Evolutionary conservation across 2,329 filamentous ascomycete species (phyloP).

Genomic region (Tothia fuscella): DNA sequence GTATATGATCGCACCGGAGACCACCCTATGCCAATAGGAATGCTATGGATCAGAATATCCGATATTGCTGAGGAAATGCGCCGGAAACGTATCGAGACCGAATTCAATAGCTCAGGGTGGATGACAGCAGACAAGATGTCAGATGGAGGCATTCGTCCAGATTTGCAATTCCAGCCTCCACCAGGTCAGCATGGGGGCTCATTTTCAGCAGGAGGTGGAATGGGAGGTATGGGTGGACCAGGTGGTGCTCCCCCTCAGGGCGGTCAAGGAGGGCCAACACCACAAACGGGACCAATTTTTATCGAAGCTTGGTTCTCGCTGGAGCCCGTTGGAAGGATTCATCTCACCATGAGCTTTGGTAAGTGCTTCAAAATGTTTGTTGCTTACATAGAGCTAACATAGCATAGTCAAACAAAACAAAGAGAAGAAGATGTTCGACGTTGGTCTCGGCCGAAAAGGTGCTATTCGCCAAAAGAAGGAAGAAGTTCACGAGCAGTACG

Average conservation of each 20-base stretch:
- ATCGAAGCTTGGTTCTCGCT: conserved; percentile 97
- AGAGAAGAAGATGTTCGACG: conserved; percentile 69
- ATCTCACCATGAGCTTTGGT: conserved; percentile 84
- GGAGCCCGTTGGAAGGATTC: conserved; percentile 85
- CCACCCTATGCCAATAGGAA: conserved; percentile 80
- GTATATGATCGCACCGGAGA: conserved; percentile 88
- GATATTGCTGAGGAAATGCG: conserved; percentile 97
- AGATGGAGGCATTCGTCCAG: conserved; percentile 36
- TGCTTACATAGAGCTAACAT: conserved; percentile 22
- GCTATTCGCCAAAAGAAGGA: conserved; percentile 96
- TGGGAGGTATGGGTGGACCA: conserved; percentile 20
- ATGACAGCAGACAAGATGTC: conserved; percentile 94
- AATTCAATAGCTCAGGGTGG: conserved; percentile 91
- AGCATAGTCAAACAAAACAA: conserved; percentile 83
- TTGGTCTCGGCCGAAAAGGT: conserved; percentile 86
- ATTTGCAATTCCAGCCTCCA: conserved; percentile 42
- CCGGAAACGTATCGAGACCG: conserved; percentile 90
- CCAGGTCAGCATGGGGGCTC: conserved; percentile 27
- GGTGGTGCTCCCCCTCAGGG: conserved; percentile 25
- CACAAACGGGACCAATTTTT: conserved; percentile 43
- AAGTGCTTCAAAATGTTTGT: too few species aligned
- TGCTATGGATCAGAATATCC: conserved; percentile 93
- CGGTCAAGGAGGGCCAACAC: conserved; percentile 27
- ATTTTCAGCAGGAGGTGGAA: conserved; percentile 18
- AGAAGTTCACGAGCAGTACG: conserved; percentile 96